Conservation (phyloP, 164 flowering plant species). For the Annona cherimola region DNA sequence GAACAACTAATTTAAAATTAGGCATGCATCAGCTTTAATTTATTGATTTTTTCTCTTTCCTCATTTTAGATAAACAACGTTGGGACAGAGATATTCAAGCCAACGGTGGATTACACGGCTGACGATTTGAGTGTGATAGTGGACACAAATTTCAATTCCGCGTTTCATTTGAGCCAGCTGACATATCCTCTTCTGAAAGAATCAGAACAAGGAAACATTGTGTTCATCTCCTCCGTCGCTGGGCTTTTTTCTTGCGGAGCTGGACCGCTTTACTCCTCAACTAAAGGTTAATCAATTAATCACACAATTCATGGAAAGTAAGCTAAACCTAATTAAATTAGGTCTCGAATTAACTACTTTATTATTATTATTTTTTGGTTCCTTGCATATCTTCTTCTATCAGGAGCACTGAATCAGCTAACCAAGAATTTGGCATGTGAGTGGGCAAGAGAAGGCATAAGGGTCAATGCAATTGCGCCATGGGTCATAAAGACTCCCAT, state of each 20-base stretch:
- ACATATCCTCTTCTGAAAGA: slow-evolving; percentile 24
- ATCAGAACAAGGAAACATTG: slow-evolving; percentile 19
- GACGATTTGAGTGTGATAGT: slow-evolving; percentile 35
- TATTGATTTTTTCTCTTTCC: not conserved
- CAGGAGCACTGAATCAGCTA: slow-evolving; percentile 72
- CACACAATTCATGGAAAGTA: not conserved
- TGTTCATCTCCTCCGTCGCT: slow-evolving; percentile 38
- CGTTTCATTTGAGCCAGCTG: slow-evolving; percentile 45
- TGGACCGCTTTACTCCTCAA: slow-evolving; percentile 27
- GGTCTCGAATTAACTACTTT: not conserved
- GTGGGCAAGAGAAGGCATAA: slow-evolving; percentile 81
- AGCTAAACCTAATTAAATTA: not conserved
- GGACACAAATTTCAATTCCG: slow-evolving; percentile 42
- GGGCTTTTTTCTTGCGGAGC: slow-evolving; percentile 16
- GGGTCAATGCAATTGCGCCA: slow-evolving; percentile 60
- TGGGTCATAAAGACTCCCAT: slow-evolving; percentile 67
- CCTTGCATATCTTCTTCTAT: not conserved
- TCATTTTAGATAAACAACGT: slow-evolving; percentile 40
- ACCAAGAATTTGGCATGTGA: slow-evolving; percentile 75
- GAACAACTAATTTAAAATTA: too few species aligned
- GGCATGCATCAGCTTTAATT: too few species aligned
- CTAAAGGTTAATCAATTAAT: slow-evolving; percentile 28
- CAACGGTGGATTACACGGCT: slow-evolving; percentile 26
- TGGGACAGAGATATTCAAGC: slow-evolving; percentile 27
- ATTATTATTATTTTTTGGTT: too few species aligned